Conservation (phyloP, 257 asterid species). For the Scutellaria barbata region DNA sequence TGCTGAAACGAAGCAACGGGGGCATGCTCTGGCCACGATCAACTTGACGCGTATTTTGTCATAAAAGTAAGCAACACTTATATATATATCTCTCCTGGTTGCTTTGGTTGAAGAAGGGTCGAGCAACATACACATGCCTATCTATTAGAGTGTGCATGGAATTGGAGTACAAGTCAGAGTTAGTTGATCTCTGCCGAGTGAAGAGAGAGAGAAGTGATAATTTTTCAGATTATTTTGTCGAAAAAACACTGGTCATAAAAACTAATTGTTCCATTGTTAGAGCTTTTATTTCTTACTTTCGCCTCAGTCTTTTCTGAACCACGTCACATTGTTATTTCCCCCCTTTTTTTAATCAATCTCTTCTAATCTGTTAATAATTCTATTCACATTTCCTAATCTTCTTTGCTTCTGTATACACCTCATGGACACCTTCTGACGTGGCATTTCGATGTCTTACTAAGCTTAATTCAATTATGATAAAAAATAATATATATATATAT, state of each 20-base stretch:
- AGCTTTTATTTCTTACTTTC: constrained; percentile 18
- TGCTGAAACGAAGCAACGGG: constrained; percentile 32
- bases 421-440: too few relatives aligned
- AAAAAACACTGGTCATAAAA: constrained; percentile 22
- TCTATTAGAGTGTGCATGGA: constrained; percentile 44
- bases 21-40: constrained; percentile 36
- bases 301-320: not conserved
- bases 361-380: constrained; percentile 17
- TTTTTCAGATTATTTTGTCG: constrained; percentile 33
- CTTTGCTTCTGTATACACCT: too few relatives aligned
- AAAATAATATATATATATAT: too few relatives aligned
- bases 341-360: constrained; percentile 1
- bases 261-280: constrained; percentile 28
- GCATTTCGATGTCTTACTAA: too few relatives aligned
- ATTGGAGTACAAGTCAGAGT: constrained; percentile 38
- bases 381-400: too few relatives aligned
- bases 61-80: constrained; percentile 29
- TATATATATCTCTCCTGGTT: constrained; percentile 34
- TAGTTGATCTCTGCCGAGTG: constrained; percentile 8
- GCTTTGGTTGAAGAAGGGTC: constrained; percentile 39
- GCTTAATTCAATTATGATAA: too few relatives aligned
- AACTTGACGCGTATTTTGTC: constrained; percentile 29
- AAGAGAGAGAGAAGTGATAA: constrained; percentile 18
- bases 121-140: constrained; percentile 38
- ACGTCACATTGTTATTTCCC: not conserved